Percentiles rank a stretch among this genome's conserved stretches.
Conservation (phyloP, 192 early-diverging fungal species). For the Coemansia sp. region DNA sequence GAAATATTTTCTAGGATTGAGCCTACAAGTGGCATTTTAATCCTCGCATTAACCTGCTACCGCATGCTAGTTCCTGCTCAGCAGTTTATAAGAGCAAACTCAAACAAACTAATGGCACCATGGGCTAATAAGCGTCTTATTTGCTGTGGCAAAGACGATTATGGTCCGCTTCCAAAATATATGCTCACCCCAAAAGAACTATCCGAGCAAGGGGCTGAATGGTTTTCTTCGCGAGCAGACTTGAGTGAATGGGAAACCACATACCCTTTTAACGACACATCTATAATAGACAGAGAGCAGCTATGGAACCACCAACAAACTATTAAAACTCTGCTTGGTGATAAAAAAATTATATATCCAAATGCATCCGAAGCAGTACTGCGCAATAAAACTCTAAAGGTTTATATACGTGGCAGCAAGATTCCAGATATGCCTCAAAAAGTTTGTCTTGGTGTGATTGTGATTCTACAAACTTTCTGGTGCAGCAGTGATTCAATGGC, state of each 20-base stretch:
- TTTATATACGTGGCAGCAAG: neutral
- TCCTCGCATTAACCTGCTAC: neutral
- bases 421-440: too few relatives aligned
- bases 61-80: neutral
- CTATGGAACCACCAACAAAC: neutral
- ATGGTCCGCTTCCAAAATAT: neutral
- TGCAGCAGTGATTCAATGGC: neutral
- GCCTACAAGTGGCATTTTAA: neutral
- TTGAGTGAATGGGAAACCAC: neutral
- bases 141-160: neutral
- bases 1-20: neutral
- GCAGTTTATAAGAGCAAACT: neutral
- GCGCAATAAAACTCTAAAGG: neutral
- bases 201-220: neutral
- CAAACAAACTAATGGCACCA: neutral
- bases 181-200: neutral
- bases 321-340: neutral
- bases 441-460: too few relatives aligned
- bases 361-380: neutral
- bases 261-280: neutral
- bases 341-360: neutral
- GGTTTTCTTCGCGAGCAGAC: neutral
- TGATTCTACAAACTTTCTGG: too few relatives aligned
- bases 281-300: neutral
- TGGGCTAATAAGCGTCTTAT: neutral